These are phyloP conservation scores for Suhomyces panamericanus DNA, from an alignment of 1,139 yeast species.

Conservation along the genomic window DNA sequence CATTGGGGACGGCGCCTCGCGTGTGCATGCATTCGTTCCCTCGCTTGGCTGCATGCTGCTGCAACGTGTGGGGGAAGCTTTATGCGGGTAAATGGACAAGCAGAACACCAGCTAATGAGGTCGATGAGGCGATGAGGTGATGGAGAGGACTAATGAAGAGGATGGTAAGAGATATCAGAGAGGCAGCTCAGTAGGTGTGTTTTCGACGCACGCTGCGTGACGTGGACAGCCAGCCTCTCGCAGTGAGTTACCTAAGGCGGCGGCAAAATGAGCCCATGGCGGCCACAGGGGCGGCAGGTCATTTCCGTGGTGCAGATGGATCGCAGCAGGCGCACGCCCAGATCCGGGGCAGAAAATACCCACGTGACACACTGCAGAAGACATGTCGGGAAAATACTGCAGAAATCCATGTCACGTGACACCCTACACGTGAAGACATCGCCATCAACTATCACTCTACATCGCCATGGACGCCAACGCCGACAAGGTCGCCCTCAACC, in stretches of 20 bases:
- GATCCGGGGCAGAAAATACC: background rate
- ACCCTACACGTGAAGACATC: background rate
- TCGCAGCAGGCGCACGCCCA: conserved; percentile 2
- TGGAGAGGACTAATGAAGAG: too few relatives aligned
- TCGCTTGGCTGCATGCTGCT: background rate
- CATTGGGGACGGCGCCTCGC: background rate
- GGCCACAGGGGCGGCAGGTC: background rate
- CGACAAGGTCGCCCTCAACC: conserved; percentile 40
- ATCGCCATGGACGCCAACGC: conserved; percentile 11
- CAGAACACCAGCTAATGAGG: background rate
- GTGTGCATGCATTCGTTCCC: background rate
- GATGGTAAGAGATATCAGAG: too few relatives aligned
- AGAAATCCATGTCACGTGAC: background rate
- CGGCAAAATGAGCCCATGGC: background rate
- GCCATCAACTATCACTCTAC: background rate
- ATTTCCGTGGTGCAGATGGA: background rate
- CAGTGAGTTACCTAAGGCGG: too few relatives aligned
- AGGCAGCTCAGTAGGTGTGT: too few relatives aligned
- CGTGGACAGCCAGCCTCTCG: too few relatives aligned
- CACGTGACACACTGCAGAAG: too few relatives aligned
- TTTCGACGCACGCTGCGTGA: too few relatives aligned
- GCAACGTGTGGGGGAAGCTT: background rate
- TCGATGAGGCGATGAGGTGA: too few relatives aligned
- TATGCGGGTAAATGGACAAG: background rate
- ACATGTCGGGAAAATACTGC: too few relatives aligned